These are phyloP conservation scores for Rubus parviflorus DNA, from an alignment of 306 rosid genomes.

Conservation along the genomic window DNA sequence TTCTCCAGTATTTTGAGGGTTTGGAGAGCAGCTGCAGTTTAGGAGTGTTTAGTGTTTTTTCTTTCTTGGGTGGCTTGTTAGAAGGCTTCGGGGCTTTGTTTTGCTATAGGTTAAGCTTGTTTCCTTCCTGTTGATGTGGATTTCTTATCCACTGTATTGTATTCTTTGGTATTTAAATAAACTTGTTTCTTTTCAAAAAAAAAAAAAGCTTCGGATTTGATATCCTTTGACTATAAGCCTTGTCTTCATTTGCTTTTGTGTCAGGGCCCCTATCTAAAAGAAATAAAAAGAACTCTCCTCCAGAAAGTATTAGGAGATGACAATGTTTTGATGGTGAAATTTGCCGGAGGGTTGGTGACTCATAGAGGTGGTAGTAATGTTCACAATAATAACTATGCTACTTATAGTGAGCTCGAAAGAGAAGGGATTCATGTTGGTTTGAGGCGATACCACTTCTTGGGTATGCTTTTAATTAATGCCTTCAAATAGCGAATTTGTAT, in stretches of 20 bases:
- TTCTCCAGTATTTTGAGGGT: too few relatives aligned
- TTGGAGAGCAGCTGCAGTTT: too few relatives aligned
- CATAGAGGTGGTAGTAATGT: neutral
- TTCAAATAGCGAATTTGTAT: neutral
- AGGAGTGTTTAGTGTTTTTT: too few relatives aligned
- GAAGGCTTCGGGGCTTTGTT: too few relatives aligned
- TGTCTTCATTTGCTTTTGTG: constrained; percentile 2
- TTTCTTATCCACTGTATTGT: too few relatives aligned
- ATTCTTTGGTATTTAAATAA: too few relatives aligned
- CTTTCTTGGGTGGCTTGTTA: too few relatives aligned
- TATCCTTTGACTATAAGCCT: neutral
- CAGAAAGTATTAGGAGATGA: constrained; percentile 80
- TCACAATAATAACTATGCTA: constrained; percentile 17
- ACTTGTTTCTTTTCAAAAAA: too few relatives aligned
- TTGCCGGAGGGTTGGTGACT: constrained; percentile 28
- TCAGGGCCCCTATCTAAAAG: constrained; percentile 66
- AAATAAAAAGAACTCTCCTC: constrained; percentile 46
- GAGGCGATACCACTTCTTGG: constrained; percentile 61
- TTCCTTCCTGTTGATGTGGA: too few relatives aligned
- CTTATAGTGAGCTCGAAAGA: constrained; percentile 49
- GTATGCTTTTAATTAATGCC: constrained; percentile 33
- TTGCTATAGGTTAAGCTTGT: too few relatives aligned
- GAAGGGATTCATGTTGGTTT: constrained; percentile 73
- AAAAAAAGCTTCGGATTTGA: too few relatives aligned
- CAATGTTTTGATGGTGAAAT: constrained; percentile 61